phyloP scores from a whole-genome alignment of 345 rosid species.

The Psidium friedrichsthalianum region DNA sequence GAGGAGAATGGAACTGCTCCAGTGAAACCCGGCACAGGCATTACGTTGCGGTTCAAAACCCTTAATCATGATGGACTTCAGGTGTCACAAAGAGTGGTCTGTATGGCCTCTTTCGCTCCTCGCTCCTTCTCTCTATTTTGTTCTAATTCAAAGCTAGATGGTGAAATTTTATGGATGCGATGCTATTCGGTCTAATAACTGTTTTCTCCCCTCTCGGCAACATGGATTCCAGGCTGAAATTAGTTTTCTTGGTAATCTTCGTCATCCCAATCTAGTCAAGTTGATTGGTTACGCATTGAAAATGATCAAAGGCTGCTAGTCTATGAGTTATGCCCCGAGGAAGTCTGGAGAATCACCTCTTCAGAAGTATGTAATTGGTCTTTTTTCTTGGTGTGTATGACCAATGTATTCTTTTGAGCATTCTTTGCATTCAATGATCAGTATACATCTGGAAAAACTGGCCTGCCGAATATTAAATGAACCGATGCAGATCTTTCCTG shows the following conservation, averaged over 20 bases:
- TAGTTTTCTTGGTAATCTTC: slow-evolving; percentile 66
- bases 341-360: slow-evolving; percentile 78
- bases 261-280: slow-evolving; percentile 66
- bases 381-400: not conserved
- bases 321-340: slow-evolving; percentile 77
- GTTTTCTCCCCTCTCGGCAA: not conserved
- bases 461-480: not conserved
- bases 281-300: slow-evolving; percentile 70
- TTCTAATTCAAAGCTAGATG: not conserved
- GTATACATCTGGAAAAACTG: not conserved
- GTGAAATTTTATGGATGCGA: not conserved
- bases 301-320: slow-evolving; percentile 68
- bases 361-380: slow-evolving; percentile 47
- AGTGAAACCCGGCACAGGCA: slow-evolving; percentile 82
- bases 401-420: not conserved
- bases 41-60: slow-evolving; percentile 91
- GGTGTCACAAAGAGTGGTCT: slow-evolving; percentile 98
- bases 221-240: slow-evolving; percentile 51
- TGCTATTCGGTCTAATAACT: not conserved
- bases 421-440: not conserved
- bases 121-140: slow-evolving; percentile 1
- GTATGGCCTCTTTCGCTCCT: slow-evolving; percentile 21
- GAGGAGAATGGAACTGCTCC: slow-evolving; percentile 89
- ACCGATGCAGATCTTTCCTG: not conserved
- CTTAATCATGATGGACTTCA: slow-evolving; percentile 92